phyloP scores from a whole-genome alignment of 2,329 filamentous ascomycete genomes.

The Hypoxylon sp. region DNA sequence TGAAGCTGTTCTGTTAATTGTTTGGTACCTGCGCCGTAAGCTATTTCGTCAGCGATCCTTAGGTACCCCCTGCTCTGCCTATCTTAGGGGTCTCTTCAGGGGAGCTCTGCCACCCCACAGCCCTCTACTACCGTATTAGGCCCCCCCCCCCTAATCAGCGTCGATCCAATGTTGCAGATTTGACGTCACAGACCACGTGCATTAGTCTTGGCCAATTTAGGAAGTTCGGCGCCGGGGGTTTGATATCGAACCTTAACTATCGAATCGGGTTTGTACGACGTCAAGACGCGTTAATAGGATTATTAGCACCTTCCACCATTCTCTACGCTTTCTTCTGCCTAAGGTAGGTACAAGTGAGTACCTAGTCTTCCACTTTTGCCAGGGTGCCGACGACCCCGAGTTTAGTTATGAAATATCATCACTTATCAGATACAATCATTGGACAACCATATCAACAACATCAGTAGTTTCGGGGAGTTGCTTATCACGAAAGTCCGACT shows the following conservation, averaged over 20 bases:
- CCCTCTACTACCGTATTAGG: not conserved
- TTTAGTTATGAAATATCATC: constrained; percentile 26
- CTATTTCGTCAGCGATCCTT: constrained; percentile 18
- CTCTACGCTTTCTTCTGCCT: not conserved
- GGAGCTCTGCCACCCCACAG: constrained; percentile 29
- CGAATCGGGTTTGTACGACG: constrained; percentile 34
- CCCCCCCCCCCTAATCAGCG: not conserved
- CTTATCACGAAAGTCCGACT: not conserved
- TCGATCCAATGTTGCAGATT: not conserved
- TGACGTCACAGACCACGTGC: constrained; percentile 26
- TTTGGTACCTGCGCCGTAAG: constrained; percentile 17
- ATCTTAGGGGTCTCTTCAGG: constrained; percentile 16
- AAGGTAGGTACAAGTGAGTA: too few species aligned
- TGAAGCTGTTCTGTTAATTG: not conserved
- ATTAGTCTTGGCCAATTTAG: constrained; percentile 1
- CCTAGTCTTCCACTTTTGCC: constrained; percentile 1
- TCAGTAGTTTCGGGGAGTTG: not conserved
- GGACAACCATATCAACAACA: not conserved
- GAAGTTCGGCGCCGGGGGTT: constrained; percentile 12
- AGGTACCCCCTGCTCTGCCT: constrained; percentile 18
- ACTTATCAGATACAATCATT: not conserved
- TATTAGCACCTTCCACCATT: constrained; percentile 9
- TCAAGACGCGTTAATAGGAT: constrained; percentile 27
- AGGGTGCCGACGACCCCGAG: constrained; percentile 13
- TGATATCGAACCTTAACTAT: constrained; percentile 27